These are phyloP conservation scores for Xerocomellus intermedius DNA, from an alignment of 768 basidiomycete genomes.

Conservation along the genomic window DNA sequence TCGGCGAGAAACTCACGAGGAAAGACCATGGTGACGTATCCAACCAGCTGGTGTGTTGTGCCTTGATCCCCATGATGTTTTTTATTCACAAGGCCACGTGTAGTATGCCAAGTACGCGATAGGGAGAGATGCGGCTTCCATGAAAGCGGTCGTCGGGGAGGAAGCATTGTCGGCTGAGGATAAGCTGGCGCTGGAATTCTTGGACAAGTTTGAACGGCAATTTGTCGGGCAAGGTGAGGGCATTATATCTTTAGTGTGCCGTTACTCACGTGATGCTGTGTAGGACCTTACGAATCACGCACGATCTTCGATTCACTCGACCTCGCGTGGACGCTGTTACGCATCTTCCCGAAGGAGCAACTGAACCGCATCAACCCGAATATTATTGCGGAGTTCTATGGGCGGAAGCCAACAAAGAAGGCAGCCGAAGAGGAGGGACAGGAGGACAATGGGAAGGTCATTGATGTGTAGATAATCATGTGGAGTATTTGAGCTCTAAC, in stretches of 20 bases:
- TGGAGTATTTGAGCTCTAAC: background rate
- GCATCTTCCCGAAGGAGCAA: slow-evolving; percentile 99
- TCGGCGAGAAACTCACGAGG: slow-evolving; percentile 94
- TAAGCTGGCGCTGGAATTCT: slow-evolving; percentile 94
- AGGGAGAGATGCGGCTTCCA: slow-evolving; percentile 92
- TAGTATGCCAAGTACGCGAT: slow-evolving; percentile 99
- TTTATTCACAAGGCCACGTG: slow-evolving; percentile 20
- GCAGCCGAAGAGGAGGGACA: slow-evolving; percentile 44
- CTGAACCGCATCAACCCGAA: slow-evolving; percentile 97
- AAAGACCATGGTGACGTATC: slow-evolving; percentile 99
- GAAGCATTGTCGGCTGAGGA: slow-evolving; percentile 94
- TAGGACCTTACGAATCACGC: slow-evolving; percentile 92
- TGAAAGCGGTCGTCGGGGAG: slow-evolving; percentile 99
- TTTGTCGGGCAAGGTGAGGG: slow-evolving; percentile 92
- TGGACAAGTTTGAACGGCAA: slow-evolving; percentile 96
- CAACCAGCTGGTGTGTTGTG: slow-evolving; percentile 83
- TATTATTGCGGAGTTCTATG: slow-evolving; percentile 93
- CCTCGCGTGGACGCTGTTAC: slow-evolving; percentile 92
- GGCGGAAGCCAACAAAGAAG: slow-evolving; percentile 74
- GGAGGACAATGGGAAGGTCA: slow-evolving; percentile 45
- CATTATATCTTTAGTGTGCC: background rate
- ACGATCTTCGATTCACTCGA: slow-evolving; percentile 97
- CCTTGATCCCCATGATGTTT: slow-evolving; percentile 20
- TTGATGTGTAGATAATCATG: slow-evolving; percentile 53
- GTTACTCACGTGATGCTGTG: slow-evolving; percentile 9